Conservation (phyloP, 805 yeast species). For the Candida nemodendra region DNA sequence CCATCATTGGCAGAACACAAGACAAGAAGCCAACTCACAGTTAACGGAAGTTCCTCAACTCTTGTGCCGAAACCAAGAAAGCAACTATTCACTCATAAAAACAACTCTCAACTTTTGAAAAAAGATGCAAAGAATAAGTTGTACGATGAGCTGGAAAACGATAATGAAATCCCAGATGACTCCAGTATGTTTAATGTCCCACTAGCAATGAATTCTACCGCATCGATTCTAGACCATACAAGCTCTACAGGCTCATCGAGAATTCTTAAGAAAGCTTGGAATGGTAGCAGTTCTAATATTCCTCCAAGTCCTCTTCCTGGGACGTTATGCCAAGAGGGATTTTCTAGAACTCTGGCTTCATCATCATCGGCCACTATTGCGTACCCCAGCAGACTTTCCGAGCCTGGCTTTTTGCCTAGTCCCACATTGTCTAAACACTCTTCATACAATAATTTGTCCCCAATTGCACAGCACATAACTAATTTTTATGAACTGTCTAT, state of each 20-base stretch:
- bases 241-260: constrained; percentile 18
- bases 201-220: constrained; percentile 38
- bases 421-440: constrained; percentile 27
- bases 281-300: constrained; percentile 30
- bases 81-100: constrained; percentile 6
- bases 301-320: constrained; percentile 54
- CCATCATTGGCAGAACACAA: constrained; percentile 13
- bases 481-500: constrained; percentile 41
- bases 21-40: constrained; percentile 10
- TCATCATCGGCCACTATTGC: neutral
- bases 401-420: constrained; percentile 13
- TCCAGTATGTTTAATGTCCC: constrained; percentile 53
- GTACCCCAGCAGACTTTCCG: neutral
- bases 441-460: constrained; percentile 31
- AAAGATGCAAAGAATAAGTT: constrained; percentile 28
- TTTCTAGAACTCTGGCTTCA: constrained; percentile 2
- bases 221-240: constrained; percentile 27
- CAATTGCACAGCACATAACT: constrained; percentile 39
- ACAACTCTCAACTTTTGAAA: constrained; percentile 16
- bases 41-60: constrained; percentile 11
- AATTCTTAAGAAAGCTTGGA: constrained; percentile 27
- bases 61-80: constrained; percentile 5
- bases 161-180: constrained; percentile 39
- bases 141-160: constrained; percentile 32
- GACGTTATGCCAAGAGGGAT: constrained; percentile 9